Evolutionary conservation across 2,329 filamentous ascomycete genomes (phyloP).

Genomic region (Fusarium poae): DNA sequence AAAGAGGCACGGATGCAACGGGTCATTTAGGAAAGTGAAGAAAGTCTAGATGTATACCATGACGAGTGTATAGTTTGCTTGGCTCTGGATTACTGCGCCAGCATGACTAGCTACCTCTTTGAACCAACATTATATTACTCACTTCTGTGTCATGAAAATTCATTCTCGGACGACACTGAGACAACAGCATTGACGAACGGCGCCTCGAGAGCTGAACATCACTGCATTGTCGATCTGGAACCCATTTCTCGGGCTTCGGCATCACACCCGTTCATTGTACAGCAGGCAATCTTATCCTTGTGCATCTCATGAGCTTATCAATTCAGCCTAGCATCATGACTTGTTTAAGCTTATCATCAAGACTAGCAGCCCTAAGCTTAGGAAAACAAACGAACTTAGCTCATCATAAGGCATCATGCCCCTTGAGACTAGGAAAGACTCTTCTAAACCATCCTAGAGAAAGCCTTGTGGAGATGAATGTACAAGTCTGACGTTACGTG

Average conservation of each 20-base stretch:
- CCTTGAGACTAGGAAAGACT: background rate
- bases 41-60: background rate
- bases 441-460: too few relatives aligned
- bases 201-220: background rate
- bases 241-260: conserved; percentile 9
- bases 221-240: conserved; percentile 24
- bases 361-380: background rate
- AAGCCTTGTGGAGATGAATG: too few relatives aligned
- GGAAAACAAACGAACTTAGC: background rate
- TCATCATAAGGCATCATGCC: background rate
- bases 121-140: background rate
- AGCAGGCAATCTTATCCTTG: background rate
- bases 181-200: background rate
- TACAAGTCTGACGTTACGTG: background rate
- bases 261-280: conserved; percentile 4
- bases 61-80: background rate
- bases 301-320: background rate
- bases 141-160: conserved; percentile 24
- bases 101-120: conserved; percentile 18
- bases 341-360: background rate
- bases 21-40: conserved; percentile 3
- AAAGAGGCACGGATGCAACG: background rate
- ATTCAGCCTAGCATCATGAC: background rate
- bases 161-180: conserved; percentile 16
- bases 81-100: background rate